These are phyloP conservation scores for Pythium biforme DNA, from an alignment of 352 stramenopile species.

Conservation along the genomic window DNA sequence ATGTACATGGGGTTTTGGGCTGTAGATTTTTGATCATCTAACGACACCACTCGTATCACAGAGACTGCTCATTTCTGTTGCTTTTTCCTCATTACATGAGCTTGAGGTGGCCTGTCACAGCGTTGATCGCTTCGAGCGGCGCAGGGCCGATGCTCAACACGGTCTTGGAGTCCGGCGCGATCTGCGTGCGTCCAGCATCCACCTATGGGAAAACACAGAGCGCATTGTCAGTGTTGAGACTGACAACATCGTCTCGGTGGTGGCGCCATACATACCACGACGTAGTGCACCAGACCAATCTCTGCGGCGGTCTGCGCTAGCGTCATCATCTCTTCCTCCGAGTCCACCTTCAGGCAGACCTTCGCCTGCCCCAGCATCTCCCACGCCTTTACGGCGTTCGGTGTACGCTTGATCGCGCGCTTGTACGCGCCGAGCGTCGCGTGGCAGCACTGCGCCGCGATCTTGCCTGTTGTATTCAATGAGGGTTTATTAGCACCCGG, in stretches of 20 bases:
- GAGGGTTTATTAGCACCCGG: too few relatives aligned
- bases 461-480: constrained; percentile 49
- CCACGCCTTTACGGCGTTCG: constrained; percentile 67
- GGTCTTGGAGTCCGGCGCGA: constrained; percentile 82
- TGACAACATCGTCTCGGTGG: background rate
- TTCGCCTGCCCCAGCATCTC: constrained; percentile 86
- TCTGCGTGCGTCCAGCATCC: constrained; percentile 83
- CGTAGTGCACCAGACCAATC: constrained; percentile 71
- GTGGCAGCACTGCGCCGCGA: constrained; percentile 86
- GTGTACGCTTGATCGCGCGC: constrained; percentile 78
- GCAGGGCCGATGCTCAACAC: constrained; percentile 80
- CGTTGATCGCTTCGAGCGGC: constrained; percentile 62
- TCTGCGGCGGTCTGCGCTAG: constrained; percentile 63
- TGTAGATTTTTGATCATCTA: background rate
- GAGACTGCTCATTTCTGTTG: background rate
- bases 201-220: constrained; percentile 30
- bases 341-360: constrained; percentile 85
- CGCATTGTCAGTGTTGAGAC: background rate
- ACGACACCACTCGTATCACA: background rate
- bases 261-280: constrained; percentile 47
- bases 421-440: constrained; percentile 95
- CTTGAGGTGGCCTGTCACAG: constrained; percentile 81
- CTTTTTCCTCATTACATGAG: constrained; percentile 59
- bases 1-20: background rate
- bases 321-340: constrained; percentile 75